phyloP scores from a whole-genome alignment of 2,329 filamentous ascomycete genomes.

The Pochonia chlamydosporia region DNA sequence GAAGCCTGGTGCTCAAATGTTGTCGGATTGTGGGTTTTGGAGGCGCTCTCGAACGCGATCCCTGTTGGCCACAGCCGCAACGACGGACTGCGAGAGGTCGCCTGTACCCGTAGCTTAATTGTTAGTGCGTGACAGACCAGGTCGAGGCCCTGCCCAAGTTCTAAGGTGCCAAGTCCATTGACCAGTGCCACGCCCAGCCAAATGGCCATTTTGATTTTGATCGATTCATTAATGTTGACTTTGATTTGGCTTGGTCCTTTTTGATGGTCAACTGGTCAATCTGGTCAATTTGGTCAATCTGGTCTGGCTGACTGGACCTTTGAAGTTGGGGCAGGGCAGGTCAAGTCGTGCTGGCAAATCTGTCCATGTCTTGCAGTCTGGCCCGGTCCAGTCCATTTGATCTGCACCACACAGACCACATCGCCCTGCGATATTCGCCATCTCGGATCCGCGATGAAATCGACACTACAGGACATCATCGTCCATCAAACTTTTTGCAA shows the following conservation, averaged over 20 bases:
- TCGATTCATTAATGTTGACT: too few relatives aligned
- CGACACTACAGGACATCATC: too few relatives aligned
- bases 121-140: constrained; percentile 8
- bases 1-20: background rate
- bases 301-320: too few relatives aligned
- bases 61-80: constrained; percentile 6
- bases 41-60: constrained; percentile 7
- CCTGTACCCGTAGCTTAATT: constrained; percentile 8
- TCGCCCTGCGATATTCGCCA: background rate
- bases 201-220: too few relatives aligned
- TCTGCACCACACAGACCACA: background rate
- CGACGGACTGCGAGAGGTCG: background rate
- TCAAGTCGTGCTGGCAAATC: too few relatives aligned
- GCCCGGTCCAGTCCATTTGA: background rate
- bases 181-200: too few relatives aligned
- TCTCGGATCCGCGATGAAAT: background rate
- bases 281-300: too few relatives aligned
- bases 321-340: too few relatives aligned
- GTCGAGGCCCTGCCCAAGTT: background rate
- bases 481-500: background rate
- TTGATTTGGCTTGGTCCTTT: too few relatives aligned
- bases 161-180: background rate
- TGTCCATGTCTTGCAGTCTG: background rate
- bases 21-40: background rate
- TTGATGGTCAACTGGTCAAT: too few relatives aligned